phyloP scores from a whole-genome alignment of 2,329 filamentous ascomycete species.

The Chaetothyriales sp. region DNA sequence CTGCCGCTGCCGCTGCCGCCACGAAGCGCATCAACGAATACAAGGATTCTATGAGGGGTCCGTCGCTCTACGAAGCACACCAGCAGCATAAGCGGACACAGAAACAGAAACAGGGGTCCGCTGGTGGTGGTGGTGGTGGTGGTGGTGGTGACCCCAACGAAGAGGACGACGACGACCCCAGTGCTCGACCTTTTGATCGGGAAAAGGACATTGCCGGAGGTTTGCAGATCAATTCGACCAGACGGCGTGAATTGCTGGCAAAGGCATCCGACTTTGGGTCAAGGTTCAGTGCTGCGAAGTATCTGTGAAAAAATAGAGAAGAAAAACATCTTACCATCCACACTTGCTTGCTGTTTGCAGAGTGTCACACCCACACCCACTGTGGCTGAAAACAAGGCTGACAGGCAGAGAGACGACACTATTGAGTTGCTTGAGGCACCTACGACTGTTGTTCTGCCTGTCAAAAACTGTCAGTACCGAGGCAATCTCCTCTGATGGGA shows the following conservation, averaged over 20 bases:
- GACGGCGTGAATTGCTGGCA: constrained; percentile 64
- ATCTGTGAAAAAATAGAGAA: constrained; percentile 27
- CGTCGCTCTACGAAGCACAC: constrained; percentile 47
- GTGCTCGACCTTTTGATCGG: constrained; percentile 70
- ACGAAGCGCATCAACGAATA: constrained; percentile 42
- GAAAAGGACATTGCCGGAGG: constrained; percentile 86
- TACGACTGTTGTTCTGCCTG: no score
- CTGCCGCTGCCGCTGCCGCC: no score
- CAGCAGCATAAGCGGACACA: constrained; percentile 22
- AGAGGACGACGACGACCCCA: constrained; percentile 77
- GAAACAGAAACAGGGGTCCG: background rate
- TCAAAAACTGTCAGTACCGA: no score
- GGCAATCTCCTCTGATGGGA: no score
- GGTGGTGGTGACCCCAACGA: constrained; percentile 20
- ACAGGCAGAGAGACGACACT: background rate
- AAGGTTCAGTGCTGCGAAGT: constrained; percentile 60
- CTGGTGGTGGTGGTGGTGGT: no score
- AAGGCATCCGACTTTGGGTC: constrained; percentile 69
- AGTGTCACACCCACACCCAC: no score
- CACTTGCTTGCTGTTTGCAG: background rate
- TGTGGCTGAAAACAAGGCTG: background rate
- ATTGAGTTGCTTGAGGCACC: no score
- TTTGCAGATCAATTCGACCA: constrained; percentile 53
- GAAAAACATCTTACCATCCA: background rate
- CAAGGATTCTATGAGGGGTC: constrained; percentile 39